Evolutionary conservation across 1,284 basidiomycete genomes (phyloP).

Genomic region (Sparassis latifolia): DNA sequence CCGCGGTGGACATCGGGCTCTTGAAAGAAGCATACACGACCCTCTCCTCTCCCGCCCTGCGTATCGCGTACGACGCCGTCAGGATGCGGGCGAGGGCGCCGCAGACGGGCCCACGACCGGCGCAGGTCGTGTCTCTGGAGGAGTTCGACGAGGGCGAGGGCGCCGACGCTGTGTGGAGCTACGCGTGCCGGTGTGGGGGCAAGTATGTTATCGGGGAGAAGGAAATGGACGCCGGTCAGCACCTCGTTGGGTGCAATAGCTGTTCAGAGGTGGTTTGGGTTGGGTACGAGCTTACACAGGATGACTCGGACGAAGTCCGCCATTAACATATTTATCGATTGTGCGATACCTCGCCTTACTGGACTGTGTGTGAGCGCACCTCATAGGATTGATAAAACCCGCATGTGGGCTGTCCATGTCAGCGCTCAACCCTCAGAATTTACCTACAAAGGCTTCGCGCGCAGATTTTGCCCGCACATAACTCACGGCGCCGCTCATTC

Average conservation of each 20-base stretch:
- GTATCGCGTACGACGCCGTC: slow-evolving; percentile 44
- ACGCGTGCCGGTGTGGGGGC: slow-evolving; percentile 68
- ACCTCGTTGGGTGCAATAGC: slow-evolving; percentile 60
- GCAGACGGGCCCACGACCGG: slow-evolving; percentile 48
- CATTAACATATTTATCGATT: too few relatives aligned
- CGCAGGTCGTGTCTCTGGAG: slow-evolving; percentile 70
- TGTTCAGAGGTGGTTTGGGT: slow-evolving; percentile 78
- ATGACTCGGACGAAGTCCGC: slow-evolving; percentile 12
- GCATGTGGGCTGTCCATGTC: neutral
- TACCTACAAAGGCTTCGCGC: too few relatives aligned
- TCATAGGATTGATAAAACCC: neutral
- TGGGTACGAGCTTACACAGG: slow-evolving; percentile 58
- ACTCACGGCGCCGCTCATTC: too few relatives aligned
- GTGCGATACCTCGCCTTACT: too few relatives aligned
- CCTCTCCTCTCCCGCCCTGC: slow-evolving; percentile 39
- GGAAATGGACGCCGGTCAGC: slow-evolving; percentile 58
- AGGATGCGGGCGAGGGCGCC: slow-evolving; percentile 2
- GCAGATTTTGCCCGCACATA: too few relatives aligned
- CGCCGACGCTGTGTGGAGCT: slow-evolving; percentile 36
- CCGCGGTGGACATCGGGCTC: slow-evolving; percentile 39
- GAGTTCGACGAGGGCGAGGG: slow-evolving; percentile 44
- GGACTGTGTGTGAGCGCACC: too few relatives aligned
- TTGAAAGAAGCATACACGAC: slow-evolving; percentile 58
- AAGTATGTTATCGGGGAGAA: slow-evolving; percentile 46
- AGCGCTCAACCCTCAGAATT: neutral